Evolutionary conservation across 208 protist genomes (phyloP), one percentile per base, ranked within the genome.

Genomic region (Lotmaria passim): DNA sequence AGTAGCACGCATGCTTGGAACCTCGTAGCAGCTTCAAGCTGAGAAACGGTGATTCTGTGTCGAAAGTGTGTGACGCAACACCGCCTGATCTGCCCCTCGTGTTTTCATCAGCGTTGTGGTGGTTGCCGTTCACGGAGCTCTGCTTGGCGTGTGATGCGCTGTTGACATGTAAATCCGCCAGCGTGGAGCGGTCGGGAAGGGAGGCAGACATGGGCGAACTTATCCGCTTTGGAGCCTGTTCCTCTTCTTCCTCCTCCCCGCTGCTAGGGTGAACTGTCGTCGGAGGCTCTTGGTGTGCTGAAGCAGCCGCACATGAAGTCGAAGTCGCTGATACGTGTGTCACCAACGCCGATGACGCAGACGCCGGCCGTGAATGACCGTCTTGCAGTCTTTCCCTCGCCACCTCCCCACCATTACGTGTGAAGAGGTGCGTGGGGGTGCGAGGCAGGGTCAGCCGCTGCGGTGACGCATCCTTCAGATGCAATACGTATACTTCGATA

Each of bases 1-100:
- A 59, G 41, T 69, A 69, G 33, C 21, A 52, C 41, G 63, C 63
- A 10, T 69, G 63, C 41, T 69, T 60, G 12, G 52, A 60, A 5
- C 39, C 52, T 19, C 33, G 53, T 23, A 66, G 15, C 46, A 66
- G 31, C 30, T 44, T 53, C 21, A 66, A 7, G 33, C 60, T 66
- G 34, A 66, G 47, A n/a, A 66, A 17, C 12, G 60, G 46, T 12
- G 60, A 34, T 14, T 53, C 60, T 0, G 15, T 28, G 7, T 17
- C 46, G 0, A 31, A 53, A 10, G 3, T 43, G 12, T 53, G 31
- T 28, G 57, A 28, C 19, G 31, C 28, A n/a, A n/a, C 52, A n/a
- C 26, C 28, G 31, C 0, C 19, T n/a, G 56, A 19, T 28, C 12
- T 24, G 1, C 28, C 15, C 23, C 12, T 6, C 23, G 28, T 21